phyloP scores from a whole-genome alignment of 1,139 yeast species.

The Saccharomyces hybrid region DNA sequence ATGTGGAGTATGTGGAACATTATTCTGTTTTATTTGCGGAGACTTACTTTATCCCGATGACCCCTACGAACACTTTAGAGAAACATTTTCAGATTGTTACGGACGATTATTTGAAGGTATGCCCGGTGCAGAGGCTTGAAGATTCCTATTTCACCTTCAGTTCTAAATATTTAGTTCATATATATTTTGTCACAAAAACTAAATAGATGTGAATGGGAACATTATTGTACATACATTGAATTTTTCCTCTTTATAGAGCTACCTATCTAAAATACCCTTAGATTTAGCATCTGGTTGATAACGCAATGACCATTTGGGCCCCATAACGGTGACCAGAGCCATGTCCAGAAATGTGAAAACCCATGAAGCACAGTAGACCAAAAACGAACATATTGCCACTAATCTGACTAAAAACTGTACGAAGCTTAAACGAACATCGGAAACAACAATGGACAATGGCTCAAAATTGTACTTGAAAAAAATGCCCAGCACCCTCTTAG shows the following conservation, averaged over 20 bases:
- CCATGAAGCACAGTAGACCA: constrained; percentile 34
- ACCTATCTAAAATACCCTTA: constrained; percentile 18
- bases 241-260: background rate
- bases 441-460: constrained; percentile 64
- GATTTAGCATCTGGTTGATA: constrained; percentile 25
- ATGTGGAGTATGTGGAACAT: constrained; percentile 44
- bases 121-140: constrained; percentile 30
- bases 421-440: constrained; percentile 70
- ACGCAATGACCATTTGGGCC: constrained; percentile 32
- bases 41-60: constrained; percentile 34
- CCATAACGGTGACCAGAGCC: constrained; percentile 29
- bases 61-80: constrained; percentile 51
- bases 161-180: background rate
- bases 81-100: constrained; percentile 41
- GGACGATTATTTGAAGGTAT: constrained; percentile 52
- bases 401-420: constrained; percentile 68
- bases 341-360: constrained; percentile 29
- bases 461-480: constrained; percentile 82
- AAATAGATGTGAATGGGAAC: background rate
- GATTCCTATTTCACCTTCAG: background rate
- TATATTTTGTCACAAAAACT: background rate
- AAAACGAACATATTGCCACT: constrained; percentile 51
- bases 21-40: constrained; percentile 57
- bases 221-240: background rate
- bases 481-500: constrained; percentile 57